Base-by-base conservation (phyloP, 148 eudicot genomes). In the Vaccinium vitisidaea region DNA sequence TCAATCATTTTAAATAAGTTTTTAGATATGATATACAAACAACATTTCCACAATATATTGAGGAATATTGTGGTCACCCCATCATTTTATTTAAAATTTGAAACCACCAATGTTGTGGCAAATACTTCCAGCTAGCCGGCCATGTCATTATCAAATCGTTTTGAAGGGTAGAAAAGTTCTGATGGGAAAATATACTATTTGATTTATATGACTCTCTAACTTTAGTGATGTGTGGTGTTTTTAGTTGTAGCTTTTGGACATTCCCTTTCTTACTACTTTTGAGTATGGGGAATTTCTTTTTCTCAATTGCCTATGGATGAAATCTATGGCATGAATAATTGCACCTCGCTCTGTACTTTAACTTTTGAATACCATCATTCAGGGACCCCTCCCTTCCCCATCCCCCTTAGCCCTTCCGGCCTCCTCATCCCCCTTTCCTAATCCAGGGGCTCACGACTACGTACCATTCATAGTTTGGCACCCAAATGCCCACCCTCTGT, bases 341-440 rank as follows among this genome's bases (percentile, higher is more conserved):
- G 90, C 81, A 71, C 58, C 80, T 79, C 13, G 16, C 53, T 85
- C 81, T 88, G 86, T 86, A 82, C 83, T 88, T 87, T 79, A 86
- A 84, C 90, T 84, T 83, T 86, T 87, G 87, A 79, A 82, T 87
- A 43, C 87, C 84, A 87, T 87, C 86, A 89, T 87, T 87, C 80
- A 65, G 65, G 86, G 87, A 12, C 78, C 82, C 84, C 15, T 21
- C 3, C 23, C 73, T 39, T 49, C 50, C 11, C 54, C n/a, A 65
- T 65, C 23, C 71, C 50, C 70, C 80, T 4, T 70, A 6, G 3
- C 80, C 65, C 71, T 56, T 55, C 71, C 70, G 36, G 36, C 36
- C 36, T 32, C 36, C 36, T 43, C 46, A 43, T 43, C 46, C 46
- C 6, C 46, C 46, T 43, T 4, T 5, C 46, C 46, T 43, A 43